A percentile compares a stretch with the other conserved stretches of the same genome.
Evolutionary conservation across 2,329 filamentous ascomycete genomes (phyloP).

Genomic region (Aspergillus ruber): DNA sequence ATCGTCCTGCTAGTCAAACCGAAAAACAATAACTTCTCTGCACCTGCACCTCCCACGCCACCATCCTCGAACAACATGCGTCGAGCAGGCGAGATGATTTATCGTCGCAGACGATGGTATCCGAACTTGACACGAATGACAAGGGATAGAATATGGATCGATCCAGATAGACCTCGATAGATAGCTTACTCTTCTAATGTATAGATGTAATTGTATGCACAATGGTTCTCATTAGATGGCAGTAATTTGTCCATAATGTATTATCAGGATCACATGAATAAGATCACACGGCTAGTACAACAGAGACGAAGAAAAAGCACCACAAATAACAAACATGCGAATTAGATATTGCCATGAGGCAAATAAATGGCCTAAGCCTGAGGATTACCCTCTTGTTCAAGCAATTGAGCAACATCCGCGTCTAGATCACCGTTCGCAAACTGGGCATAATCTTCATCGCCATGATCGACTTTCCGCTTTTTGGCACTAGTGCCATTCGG

Average conservation of each 20-base stretch:
- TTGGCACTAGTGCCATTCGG: constrained; percentile 34
- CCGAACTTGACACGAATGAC: constrained; percentile 16
- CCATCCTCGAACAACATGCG: constrained; percentile 13
- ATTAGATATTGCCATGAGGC: neutral
- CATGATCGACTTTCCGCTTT: constrained; percentile 44
- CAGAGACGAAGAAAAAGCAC: neutral
- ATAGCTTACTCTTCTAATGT: constrained; percentile 1
- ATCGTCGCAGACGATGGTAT: constrained; percentile 15
- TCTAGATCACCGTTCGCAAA: constrained; percentile 53
- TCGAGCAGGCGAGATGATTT: constrained; percentile 11
- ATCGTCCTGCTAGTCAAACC: constrained; percentile 78
- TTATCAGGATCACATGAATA: neutral
- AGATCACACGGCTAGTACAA: neutral
- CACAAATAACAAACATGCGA: neutral
- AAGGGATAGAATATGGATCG: constrained; percentile 24
- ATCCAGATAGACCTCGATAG: constrained; percentile 31
- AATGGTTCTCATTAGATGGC: constrained; percentile 4
- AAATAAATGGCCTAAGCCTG: constrained; percentile 6
- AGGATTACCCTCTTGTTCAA: constrained; percentile 41
- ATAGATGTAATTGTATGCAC: constrained; percentile 16
- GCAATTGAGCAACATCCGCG: constrained; percentile 54
- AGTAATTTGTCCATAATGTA: neutral
- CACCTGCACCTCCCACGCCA: constrained; percentile 15
- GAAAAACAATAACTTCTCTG: constrained; percentile 39
- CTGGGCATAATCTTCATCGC: constrained; percentile 38